Conservation (phyloP, 164 flowering plant species). For the Liriodendron chinense region DNA sequence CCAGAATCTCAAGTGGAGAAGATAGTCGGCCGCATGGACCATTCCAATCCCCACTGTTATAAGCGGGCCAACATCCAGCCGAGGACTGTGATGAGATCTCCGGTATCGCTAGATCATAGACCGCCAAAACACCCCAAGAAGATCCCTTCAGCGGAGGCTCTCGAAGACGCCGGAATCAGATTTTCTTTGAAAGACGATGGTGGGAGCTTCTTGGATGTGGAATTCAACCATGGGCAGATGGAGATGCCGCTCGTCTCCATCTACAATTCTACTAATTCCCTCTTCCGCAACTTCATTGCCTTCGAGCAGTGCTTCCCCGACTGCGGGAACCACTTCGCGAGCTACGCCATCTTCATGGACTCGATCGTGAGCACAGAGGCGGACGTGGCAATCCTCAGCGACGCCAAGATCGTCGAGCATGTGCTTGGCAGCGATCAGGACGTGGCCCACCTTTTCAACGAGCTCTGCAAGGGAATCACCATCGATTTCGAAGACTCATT, state of each 20-base stretch:
- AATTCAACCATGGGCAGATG: neutral
- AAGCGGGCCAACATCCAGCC: neutral
- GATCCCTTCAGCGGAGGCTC: neutral
- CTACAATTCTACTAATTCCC: neutral
- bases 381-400: neutral
- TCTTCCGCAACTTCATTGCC: conserved; percentile 8
- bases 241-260: conserved; percentile 1
- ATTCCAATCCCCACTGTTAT: too few relatives aligned
- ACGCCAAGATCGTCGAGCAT: neutral
- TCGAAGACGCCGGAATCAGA: neutral
- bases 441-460: conserved; percentile 9
- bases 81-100: neutral
- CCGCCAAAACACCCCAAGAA: neutral
- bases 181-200: neutral
- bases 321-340: conserved; percentile 2
- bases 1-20: neutral
- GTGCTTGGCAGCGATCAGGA: neutral
- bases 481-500: neutral
- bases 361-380: neutral
- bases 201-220: conserved; percentile 1
- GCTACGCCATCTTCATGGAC: conserved; percentile 12
- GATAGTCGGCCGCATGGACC: too few relatives aligned
- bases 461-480: conserved; percentile 1
- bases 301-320: conserved; percentile 1
- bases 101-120: neutral